A percentile compares a stretch with the other conserved stretches of the same genome.
Conservation (phyloP, 148 eudicot species). For the Rheum nobile region DNA sequence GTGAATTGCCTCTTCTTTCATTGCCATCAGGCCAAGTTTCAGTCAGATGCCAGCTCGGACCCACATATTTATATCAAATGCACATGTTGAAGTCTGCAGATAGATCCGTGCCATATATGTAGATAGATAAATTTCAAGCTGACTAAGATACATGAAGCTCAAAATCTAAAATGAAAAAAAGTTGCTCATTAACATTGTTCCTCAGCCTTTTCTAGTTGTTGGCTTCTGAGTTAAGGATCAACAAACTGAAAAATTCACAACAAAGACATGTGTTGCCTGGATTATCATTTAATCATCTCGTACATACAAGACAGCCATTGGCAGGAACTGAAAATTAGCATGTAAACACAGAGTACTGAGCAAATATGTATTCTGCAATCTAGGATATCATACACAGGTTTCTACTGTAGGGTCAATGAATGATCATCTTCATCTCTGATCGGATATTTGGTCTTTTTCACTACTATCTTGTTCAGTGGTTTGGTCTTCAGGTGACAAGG, state of each 20-base stretch:
- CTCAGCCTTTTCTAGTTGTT: neutral
- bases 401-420: neutral
- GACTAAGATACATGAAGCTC: neutral
- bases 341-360: neutral
- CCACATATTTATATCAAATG: neutral
- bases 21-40: neutral
- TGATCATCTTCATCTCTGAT: slow-evolving; percentile 9
- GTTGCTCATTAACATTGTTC: neutral
- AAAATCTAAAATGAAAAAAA: neutral
- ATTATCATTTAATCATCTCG: neutral
- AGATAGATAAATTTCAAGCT: neutral
- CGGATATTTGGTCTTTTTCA: slow-evolving; percentile 41
- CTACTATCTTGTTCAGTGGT: slow-evolving; percentile 17
- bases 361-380: neutral
- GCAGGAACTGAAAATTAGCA: neutral
- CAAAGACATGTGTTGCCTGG: neutral
- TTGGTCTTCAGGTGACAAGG: slow-evolving; percentile 18
- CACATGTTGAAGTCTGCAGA: neutral
- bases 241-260: neutral
- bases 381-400: slow-evolving; percentile 1
- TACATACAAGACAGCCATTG: neutral
- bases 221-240: neutral
- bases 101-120: neutral
- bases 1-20: neutral
- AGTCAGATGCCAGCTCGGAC: neutral